phyloP scores from a whole-genome alignment of 2,329 filamentous ascomycete genomes.

The Hypoxylon sp. region DNA sequence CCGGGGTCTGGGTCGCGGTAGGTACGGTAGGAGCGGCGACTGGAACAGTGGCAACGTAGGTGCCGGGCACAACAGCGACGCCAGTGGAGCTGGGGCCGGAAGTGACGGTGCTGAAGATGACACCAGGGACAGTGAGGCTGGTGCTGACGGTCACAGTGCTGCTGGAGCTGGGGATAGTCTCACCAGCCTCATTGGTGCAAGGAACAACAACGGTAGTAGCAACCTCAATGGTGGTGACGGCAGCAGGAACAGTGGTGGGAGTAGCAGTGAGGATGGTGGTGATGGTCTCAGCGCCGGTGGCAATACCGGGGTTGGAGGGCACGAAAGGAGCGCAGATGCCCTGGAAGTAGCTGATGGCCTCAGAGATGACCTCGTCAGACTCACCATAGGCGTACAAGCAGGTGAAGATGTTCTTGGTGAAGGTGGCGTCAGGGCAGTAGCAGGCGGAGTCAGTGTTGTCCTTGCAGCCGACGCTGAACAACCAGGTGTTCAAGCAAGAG shows the following conservation, averaged over 20 bases:
- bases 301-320: slow-evolving; percentile 84
- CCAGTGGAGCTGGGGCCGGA: slow-evolving; percentile 56
- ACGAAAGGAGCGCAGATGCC: slow-evolving; percentile 88
- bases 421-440: slow-evolving; percentile 86
- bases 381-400: slow-evolving; percentile 85
- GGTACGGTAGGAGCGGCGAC: slow-evolving; percentile 53
- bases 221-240: slow-evolving; percentile 64
- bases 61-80: slow-evolving; percentile 60
- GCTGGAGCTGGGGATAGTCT: slow-evolving; percentile 65
- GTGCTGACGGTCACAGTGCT: slow-evolving; percentile 63
- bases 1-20: slow-evolving; percentile 51
- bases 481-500: slow-evolving; percentile 92
- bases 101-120: slow-evolving; percentile 56
- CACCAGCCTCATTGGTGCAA: slow-evolving; percentile 63
- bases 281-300: slow-evolving; percentile 78
- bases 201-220: slow-evolving; percentile 67
- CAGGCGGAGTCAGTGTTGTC: slow-evolving; percentile 87
- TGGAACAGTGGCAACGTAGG: slow-evolving; percentile 53
- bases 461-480: slow-evolving; percentile 79
- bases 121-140: slow-evolving; percentile 62
- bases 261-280: slow-evolving; percentile 72
- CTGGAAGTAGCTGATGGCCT: slow-evolving; percentile 86
- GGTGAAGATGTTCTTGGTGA: slow-evolving; percentile 83
- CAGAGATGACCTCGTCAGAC: slow-evolving; percentile 74
- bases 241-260: slow-evolving; percentile 59